These are phyloP conservation scores for Lipomyces sp. DNA, from an alignment of 805 yeast species.

Conservation along the genomic window DNA sequence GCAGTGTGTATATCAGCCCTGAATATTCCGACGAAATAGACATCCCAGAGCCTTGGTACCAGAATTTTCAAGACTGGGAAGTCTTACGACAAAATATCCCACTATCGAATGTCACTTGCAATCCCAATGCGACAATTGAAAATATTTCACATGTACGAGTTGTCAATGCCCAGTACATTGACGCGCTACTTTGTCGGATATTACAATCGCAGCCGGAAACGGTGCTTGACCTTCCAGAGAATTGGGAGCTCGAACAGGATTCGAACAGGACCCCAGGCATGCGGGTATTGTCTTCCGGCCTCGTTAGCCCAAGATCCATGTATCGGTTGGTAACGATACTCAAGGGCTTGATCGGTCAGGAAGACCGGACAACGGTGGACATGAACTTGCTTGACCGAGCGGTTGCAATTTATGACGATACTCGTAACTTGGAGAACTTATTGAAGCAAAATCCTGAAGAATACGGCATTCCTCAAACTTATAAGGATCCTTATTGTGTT, in stretches of 20 bases:
- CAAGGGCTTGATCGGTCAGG: constrained; percentile 30
- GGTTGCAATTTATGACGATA: constrained; percentile 9
- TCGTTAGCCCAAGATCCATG: constrained; percentile 19
- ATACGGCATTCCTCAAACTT: neutral
- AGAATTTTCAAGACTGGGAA: constrained; percentile 3
- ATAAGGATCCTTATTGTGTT: neutral
- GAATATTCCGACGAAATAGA: neutral
- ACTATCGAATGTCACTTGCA: constrained; percentile 20
- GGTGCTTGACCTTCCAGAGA: constrained; percentile 21
- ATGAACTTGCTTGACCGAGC: constrained; percentile 22
- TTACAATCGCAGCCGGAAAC: constrained; percentile 4
- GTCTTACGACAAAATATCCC: constrained; percentile 15
- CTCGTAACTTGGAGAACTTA: constrained; percentile 14
- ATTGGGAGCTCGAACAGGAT: constrained; percentile 5
- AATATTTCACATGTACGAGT: constrained; percentile 13
- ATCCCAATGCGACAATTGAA: constrained; percentile 18
- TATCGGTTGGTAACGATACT: constrained; percentile 14
- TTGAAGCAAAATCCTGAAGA: constrained; percentile 14
- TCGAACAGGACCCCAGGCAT: constrained; percentile 4
- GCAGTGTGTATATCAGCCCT: neutral
- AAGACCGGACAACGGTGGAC: constrained; percentile 11
- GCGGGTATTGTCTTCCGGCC: constrained; percentile 19
- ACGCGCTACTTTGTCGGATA: constrained; percentile 19
- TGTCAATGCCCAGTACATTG: constrained; percentile 26
- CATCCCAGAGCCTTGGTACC: neutral